Percentiles rank a stretch among this genome's conserved stretches.
These are phyloP conservation scores for Linderniella brevidens DNA, from an alignment of 257 asterid genomes.

Conservation along the genomic window DNA sequence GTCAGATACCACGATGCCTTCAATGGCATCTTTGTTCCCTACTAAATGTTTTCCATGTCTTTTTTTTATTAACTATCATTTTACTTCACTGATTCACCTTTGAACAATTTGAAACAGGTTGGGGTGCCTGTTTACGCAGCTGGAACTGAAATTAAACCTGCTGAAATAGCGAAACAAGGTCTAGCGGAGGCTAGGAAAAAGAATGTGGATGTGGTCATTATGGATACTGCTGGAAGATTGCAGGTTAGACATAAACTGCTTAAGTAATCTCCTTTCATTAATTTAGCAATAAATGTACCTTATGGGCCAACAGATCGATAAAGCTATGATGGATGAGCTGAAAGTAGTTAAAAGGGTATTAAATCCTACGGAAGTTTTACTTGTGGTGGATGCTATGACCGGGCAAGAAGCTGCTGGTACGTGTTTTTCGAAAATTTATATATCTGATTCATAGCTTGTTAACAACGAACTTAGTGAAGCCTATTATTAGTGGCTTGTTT, in stretches of 20 bases:
- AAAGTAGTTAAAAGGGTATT: slow-evolving; percentile 73
- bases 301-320: slow-evolving; percentile 55
- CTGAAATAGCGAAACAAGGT: slow-evolving; percentile 86
- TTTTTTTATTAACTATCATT: slow-evolving; percentile 3
- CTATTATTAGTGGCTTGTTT: no score
- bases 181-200: slow-evolving; percentile 68
- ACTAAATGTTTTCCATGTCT: background rate
- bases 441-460: slow-evolving; percentile 9
- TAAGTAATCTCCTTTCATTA: slow-evolving; percentile 5
- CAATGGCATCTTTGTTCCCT: background rate
- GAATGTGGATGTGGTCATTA: slow-evolving; percentile 80
- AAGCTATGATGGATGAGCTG: slow-evolving; percentile 89
- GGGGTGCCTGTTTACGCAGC: slow-evolving; percentile 89
- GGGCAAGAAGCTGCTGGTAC: slow-evolving; percentile 99
- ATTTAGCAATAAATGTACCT: slow-evolving; percentile 4
- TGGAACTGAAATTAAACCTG: slow-evolving; percentile 80
- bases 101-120: slow-evolving; percentile 42
- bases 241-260: slow-evolving; percentile 34
- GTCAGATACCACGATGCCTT: no score
- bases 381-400: slow-evolving; percentile 99
- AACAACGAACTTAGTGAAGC: slow-evolving; percentile 4
- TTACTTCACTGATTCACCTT: slow-evolving; percentile 13
- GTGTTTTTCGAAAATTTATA: slow-evolving; percentile 7
- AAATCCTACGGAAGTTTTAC: slow-evolving; percentile 87
- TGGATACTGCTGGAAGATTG: slow-evolving; percentile 99